These are phyloP conservation scores for Phytophthora rubi DNA, from an alignment of 352 stramenopile genomes.

Conservation along the genomic window DNA sequence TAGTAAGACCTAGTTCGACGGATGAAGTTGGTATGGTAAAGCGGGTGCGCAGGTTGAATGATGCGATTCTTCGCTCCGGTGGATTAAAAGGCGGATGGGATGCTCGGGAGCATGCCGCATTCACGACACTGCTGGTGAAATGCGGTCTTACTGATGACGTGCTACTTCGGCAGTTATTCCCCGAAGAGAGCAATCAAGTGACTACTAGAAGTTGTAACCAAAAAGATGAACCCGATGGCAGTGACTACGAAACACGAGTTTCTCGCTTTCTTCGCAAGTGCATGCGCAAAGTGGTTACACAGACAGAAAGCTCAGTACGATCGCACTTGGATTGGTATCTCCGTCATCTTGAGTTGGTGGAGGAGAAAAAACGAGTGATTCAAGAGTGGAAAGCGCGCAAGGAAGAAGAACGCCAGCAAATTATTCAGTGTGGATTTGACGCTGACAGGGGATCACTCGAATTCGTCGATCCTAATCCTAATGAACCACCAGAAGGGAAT, in stretches of 20 bases:
- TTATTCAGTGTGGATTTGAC: conserved; percentile 52
- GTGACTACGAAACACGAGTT: conserved; percentile 54
- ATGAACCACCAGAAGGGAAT: neutral
- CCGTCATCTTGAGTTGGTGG: conserved; percentile 50
- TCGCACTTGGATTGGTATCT: conserved; percentile 79
- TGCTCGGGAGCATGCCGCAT: conserved; percentile 54
- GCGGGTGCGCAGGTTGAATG: conserved; percentile 58
- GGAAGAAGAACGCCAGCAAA: conserved; percentile 48
- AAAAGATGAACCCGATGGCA: neutral
- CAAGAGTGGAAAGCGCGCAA: conserved; percentile 63
- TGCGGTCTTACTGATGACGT: conserved; percentile 53
- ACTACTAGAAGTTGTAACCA: neutral
- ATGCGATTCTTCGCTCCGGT: conserved; percentile 59
- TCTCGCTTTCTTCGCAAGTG: conserved; percentile 60
- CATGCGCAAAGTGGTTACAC: conserved; percentile 57
- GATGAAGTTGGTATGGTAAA: conserved; percentile 50
- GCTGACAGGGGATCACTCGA: conserved; percentile 11
- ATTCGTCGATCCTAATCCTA: neutral
- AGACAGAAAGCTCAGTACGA: conserved; percentile 58
- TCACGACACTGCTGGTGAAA: conserved; percentile 50
- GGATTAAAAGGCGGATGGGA: conserved; percentile 69
- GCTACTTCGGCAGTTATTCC: conserved; percentile 39
- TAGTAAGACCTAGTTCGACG: conserved; percentile 1
- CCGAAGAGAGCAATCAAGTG: conserved; percentile 22
- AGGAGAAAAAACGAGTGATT: conserved; percentile 71